phyloP scores from a whole-genome alignment of 192 early-diverging fungal genomes.

The Coemansia sp. region DNA sequence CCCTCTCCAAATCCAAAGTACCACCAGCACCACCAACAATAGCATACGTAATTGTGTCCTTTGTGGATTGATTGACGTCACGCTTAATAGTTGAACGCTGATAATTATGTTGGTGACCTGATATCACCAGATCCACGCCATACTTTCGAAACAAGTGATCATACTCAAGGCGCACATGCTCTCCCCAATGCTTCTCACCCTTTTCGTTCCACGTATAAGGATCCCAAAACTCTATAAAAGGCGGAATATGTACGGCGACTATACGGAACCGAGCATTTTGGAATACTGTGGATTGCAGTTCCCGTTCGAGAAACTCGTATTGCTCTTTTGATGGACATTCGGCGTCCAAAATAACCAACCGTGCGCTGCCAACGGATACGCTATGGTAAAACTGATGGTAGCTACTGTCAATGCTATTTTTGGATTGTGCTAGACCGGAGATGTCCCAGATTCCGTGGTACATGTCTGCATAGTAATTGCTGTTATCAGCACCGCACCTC shows the following conservation, averaged over 20 bases:
- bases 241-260: conserved; percentile 69
- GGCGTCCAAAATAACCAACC: conserved; percentile 65
- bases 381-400: conserved; percentile 43
- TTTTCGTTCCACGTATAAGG: conserved; percentile 63
- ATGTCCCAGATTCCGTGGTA: conserved; percentile 35
- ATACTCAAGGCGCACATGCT: conserved; percentile 61
- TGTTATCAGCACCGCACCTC: conserved; percentile 47
- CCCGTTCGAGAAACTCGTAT: conserved; percentile 57
- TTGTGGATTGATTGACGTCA: conserved; percentile 13
- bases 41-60: conserved; percentile 57
- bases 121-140: conserved; percentile 70
- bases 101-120: conserved; percentile 79
- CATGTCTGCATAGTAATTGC: conserved; percentile 43
- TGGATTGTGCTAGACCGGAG: conserved; percentile 4
- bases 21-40: conserved; percentile 77
- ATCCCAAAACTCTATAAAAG: conserved; percentile 74
- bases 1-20: conserved; percentile 56
- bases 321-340: conserved; percentile 62
- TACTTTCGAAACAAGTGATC: conserved; percentile 62
- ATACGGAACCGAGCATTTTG: conserved; percentile 57
- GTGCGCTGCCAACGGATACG: conserved; percentile 55
- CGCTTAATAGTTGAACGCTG: conserved; percentile 52
- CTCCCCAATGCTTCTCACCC: conserved; percentile 66
- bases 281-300: conserved; percentile 56
- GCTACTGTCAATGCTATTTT: conserved; percentile 4